phyloP scores from a whole-genome alignment of 176 grass and related monocot species.

The Olyra latifolia region DNA sequence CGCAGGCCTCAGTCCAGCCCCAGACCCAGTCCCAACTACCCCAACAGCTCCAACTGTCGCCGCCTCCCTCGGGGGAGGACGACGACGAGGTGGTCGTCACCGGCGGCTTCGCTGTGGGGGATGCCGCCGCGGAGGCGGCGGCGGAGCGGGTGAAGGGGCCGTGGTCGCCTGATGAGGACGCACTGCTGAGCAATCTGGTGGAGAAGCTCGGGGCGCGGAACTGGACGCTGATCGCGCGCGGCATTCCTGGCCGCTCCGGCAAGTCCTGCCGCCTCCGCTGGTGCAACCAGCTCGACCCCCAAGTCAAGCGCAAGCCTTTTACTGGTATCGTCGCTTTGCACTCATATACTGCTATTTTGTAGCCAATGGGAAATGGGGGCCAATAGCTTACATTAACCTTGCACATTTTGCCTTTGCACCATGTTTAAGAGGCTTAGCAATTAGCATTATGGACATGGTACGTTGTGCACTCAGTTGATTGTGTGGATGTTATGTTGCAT shows the following conservation, averaged over 20 bases:
- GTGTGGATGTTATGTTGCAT: not conserved
- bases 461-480: not conserved
- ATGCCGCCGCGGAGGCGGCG: not conserved
- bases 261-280: constrained; percentile 98
- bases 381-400: not conserved
- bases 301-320: constrained; percentile 95
- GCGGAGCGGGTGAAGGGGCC: constrained; percentile 84
- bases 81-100: constrained; percentile 42
- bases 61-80: constrained; percentile 42
- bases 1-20: not conserved
- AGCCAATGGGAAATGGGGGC: not conserved
- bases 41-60: constrained; percentile 26
- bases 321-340: constrained; percentile 62
- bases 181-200: constrained; percentile 65
- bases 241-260: constrained; percentile 81
- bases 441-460: constrained; percentile 6
- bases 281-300: constrained; percentile 97
- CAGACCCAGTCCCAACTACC: not conserved
- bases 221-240: constrained; percentile 80
- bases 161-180: constrained; percentile 89
- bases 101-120: not conserved
- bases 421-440: not conserved
- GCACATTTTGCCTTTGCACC: not conserved
- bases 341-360: constrained; percentile 1
- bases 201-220: constrained; percentile 72